Conservation (phyloP, 805 yeast species). For the Kuraishia ogatae region DNA sequence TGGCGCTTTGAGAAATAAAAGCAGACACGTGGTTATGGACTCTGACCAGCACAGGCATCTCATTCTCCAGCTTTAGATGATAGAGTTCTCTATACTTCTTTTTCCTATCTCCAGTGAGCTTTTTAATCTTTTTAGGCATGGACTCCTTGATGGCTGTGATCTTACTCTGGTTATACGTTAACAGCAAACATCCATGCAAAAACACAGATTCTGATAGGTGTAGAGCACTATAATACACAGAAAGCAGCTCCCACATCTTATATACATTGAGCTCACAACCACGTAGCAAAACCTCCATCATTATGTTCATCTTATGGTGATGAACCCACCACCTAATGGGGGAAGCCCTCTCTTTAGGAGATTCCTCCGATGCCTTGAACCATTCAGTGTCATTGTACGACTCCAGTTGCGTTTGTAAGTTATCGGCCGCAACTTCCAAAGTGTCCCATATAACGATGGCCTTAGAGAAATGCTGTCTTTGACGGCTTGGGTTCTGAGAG, state of each 20-base stretch:
- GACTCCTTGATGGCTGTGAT: not conserved
- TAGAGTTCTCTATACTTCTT: slow-evolving; percentile 27
- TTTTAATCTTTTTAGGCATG: slow-evolving; percentile 28
- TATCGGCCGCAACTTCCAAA: slow-evolving; percentile 67
- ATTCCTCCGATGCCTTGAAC: slow-evolving; percentile 23
- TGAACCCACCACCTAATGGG: slow-evolving; percentile 69
- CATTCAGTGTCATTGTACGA: slow-evolving; percentile 23
- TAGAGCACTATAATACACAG: slow-evolving; percentile 61
- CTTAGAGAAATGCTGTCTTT: slow-evolving; percentile 64
- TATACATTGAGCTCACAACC: slow-evolving; percentile 75
- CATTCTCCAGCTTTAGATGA: slow-evolving; percentile 19
- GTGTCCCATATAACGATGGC: slow-evolving; percentile 62
- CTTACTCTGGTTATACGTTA: not conserved
- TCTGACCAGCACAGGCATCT: slow-evolving; percentile 26
- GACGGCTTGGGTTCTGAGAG: slow-evolving; percentile 70
- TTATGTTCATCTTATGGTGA: slow-evolving; percentile 53
- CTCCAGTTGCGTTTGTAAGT: slow-evolving; percentile 41
- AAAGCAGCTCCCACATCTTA: slow-evolving; percentile 57
- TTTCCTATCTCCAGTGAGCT: slow-evolving; percentile 41
- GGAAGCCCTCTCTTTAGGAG: slow-evolving; percentile 31
- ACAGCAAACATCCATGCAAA: not conserved
- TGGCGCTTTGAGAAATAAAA: slow-evolving; percentile 14
- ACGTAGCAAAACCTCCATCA: slow-evolving; percentile 63
- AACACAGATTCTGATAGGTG: slow-evolving; percentile 28
- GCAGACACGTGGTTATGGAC: slow-evolving; percentile 17